phyloP scores from a whole-genome alignment of 2,329 filamentous ascomycete species.

The Podosphaera xanthii region DNA sequence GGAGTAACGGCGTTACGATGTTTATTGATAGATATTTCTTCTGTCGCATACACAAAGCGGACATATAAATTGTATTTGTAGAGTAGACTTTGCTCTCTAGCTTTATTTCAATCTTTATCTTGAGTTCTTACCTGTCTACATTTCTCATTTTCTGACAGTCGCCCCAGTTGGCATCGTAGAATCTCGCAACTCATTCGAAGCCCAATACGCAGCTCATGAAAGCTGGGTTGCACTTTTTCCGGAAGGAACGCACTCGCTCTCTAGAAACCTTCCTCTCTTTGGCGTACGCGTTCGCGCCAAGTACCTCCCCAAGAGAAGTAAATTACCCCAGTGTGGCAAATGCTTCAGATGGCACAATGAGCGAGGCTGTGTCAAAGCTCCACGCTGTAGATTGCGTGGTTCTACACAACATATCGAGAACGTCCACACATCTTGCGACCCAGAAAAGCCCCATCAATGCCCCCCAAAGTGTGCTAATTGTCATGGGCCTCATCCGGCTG shows the following conservation, averaged over 20 bases:
- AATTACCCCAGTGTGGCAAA: neutral
- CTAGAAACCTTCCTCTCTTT: neutral
- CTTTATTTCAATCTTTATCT: no score
- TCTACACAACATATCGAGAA: neutral
- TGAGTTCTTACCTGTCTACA: no score
- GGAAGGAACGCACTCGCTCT: neutral
- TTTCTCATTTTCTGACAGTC: no score
- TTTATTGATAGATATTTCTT: no score
- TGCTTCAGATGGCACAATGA: neutral
- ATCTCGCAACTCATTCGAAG: neutral
- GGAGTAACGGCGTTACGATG: no score
- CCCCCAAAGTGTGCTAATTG: neutral
- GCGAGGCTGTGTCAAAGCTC: neutral
- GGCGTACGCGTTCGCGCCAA: neutral
- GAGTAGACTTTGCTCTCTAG: no score
- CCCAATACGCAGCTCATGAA: neutral
- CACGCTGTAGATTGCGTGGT: neutral
- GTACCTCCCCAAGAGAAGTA: neutral
- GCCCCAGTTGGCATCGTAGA: neutral
- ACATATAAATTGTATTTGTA: no score
- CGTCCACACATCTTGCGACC: neutral
- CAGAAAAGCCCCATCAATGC: neutral
- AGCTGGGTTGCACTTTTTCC: neutral
- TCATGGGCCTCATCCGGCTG: neutral
- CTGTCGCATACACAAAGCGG: no score